Base-by-base conservation (phyloP, 305 asterid species). In the Fraxinus ornus region DNA sequence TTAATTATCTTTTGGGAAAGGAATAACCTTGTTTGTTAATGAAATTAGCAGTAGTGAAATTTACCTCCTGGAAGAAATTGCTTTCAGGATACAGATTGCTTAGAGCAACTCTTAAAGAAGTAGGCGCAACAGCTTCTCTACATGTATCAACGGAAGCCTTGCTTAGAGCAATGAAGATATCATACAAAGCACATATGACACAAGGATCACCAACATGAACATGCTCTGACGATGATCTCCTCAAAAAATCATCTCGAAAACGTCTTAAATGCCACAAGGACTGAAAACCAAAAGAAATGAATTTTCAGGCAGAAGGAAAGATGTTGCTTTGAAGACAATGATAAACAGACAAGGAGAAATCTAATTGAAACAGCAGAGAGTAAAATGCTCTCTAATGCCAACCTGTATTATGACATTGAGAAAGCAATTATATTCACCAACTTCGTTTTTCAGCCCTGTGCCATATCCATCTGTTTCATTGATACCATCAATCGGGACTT, bases 401-500 rank as follows among this genome's bases (percentile, higher is more conserved):
- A 95, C 99, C 99, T 95, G 99, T 82, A 95, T 95, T 85, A 95
- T 94, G 88, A 95, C 99, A 90, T 94, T 94, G 33, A 95, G 93
- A 85, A 95, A 95, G 85, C 98, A 95, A 85, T 95, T 95, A 82
- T 94, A 94, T 90, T 95, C 97, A 30, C 99, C 99, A 82, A 89
- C 90, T 88, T 96, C 98, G 86, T 96, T 96, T 86, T 88, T 94
- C 26, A 96, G 88, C 85, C 99, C 99, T 60, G 95, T 88, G 79
- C 98, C 99, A 78, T 85, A 93, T 64, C 88, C 77, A 84, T 96
- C 99, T 39, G 79, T 26, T 73, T 84, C 91, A 86, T 83, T 86
- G 70, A 71, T 87, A 75, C 78, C 77, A 83, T 87, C 92, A 72
- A 83, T 55, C 84, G 76, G 76, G 78, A 52, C 82, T 85, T 83